phyloP scores from a whole-genome alignment of 352 stramenopile genomes.

The Ophiocytium majus region DNA sequence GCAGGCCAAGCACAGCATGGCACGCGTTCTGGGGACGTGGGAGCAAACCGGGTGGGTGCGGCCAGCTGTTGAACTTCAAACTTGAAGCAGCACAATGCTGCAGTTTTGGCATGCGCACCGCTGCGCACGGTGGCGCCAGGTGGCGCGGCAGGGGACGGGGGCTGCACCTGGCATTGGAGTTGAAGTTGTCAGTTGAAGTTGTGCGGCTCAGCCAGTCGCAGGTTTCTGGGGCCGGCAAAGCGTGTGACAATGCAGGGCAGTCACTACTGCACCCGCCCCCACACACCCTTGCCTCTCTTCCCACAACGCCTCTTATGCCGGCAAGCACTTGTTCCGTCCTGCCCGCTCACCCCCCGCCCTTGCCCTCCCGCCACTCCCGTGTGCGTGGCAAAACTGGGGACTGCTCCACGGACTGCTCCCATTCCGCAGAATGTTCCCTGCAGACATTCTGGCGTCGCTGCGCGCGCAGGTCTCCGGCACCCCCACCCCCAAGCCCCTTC shows the following conservation, averaged over 20 bases:
- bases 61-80: no score
- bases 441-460: background rate
- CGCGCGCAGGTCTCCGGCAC: background rate
- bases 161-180: no score
- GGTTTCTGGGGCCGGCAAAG: no score
- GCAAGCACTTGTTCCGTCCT: background rate
- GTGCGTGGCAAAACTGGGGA: background rate
- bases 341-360: background rate
- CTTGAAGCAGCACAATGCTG: no score
- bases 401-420: background rate
- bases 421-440: background rate
- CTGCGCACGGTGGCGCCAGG: no score
- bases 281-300: background rate
- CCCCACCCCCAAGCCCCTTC: constrained; percentile 16
- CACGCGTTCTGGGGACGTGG: constrained; percentile 11
- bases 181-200: no score
- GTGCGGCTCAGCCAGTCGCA: no score
- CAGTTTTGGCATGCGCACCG: no score
- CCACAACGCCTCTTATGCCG: background rate
- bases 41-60: background rate
- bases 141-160: no score
- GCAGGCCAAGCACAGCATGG: constrained; percentile 13
- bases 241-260: background rate
- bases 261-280: background rate
- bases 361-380: background rate